Evolutionary conservation across 768 basidiomycete species (phyloP), one percentile per base, ranked within the genome.

Genomic region (Lentinula lateritia): DNA sequence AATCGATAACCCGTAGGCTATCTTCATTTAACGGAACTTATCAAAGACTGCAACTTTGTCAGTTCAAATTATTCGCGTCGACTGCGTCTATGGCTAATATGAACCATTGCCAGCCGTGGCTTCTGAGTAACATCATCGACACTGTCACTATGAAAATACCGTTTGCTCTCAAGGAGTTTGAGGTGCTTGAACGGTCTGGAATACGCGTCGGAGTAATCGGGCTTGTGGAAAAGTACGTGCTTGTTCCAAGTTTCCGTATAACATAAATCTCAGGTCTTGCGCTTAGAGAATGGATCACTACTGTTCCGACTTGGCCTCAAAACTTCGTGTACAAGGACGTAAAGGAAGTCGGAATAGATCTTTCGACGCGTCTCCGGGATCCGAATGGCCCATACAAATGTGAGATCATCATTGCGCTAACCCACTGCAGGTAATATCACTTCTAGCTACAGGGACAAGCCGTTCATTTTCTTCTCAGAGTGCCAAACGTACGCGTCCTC

Each of bases 41-140:
- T 95, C 52, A 66, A 82, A 45, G 88, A 90, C 62, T 89, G 87
- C 5, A 83, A 74, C 16, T 95, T 94, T 74, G 92, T 91, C 66
- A 65, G 87, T 78, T 34, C 10, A 15, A 28, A 54, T 50, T 45
- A 57, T 50, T 39, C 64, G 36, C 35, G 23, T 35, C 42, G 50
- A 35, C 34, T 55, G 62, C 35, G 39, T 35, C 46, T 50, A 53
- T 35, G 18, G 42, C 23, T 54, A 39, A 36, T 38, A 20, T 58
- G 38, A 42, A 20, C n/a, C 35, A 20, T 28, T 28, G 12, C 57
- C 66, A 92, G 90, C 93, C 94, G 18, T 95, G 94, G 94, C 73
- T 96, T 36, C 70, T 96, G 61, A 93, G 92, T 69, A 97, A 97
- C 68, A 90, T 96, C 67, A 73, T 91, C 56, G 89, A 94, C 67